Evolutionary conservation across 192 early-diverging fungal genomes (phyloP), one percentile per base, ranked within the genome.

Genomic region (Phycomyces blakesleeanus): DNA sequence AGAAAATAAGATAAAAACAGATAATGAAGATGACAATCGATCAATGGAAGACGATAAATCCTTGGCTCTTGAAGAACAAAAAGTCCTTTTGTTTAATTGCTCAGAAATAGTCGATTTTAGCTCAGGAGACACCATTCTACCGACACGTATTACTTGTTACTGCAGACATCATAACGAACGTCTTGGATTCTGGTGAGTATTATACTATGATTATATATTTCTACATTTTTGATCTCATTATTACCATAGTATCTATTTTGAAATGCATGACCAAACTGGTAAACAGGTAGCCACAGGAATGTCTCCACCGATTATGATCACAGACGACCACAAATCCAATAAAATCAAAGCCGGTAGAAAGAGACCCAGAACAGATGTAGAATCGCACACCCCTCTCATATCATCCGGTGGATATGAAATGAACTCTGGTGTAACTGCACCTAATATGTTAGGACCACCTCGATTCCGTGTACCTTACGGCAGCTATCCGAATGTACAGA

Each of bases 61-160:
- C 15, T 80, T 93, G 49, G 83, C 80, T 14, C 58, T 86, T 26
- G 93, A 94, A 67, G 83, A 88, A 55, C 81, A 84, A 64, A 90
- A 90, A 47, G 89, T 95, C 20, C 70, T 97, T 1, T 84, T 96
- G 11, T 97, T 97, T 68, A 97, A 96, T 73, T 92, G 91, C 76
- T 83, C 78, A 57, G 88, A 90, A 37, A 76, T 93, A 51, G 84
- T 95, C 20, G 92, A 96, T 68, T 95, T 98, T 58, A 85, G 81
- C 74, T 86, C 87, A 54, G 96, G 96, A 51, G 94, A 96, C 68
- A 85, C 88, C 0, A 85, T 93, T 56, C 78, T 98, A 29, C 94
- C 96, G 22, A 92, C 93, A n/a, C 83, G 96, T 40, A 94, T 98
- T 58, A 97, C 96, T 11, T 98, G 96, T 80, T 98, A 98, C 66